Evolutionary conservation across 768 basidiomycete genomes (phyloP).

Genomic region (Pholiota microspora): DNA sequence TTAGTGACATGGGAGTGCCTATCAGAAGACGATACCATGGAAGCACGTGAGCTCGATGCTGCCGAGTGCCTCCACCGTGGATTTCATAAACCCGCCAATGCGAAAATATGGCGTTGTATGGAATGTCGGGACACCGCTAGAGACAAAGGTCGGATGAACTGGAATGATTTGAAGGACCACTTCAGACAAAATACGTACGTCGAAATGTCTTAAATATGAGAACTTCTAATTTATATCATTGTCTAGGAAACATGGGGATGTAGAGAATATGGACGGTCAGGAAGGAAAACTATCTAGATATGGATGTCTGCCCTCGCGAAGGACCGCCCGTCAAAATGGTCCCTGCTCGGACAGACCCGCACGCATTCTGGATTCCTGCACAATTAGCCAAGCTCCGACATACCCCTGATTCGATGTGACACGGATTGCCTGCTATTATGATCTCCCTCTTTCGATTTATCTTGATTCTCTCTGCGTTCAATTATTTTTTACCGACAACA

Average conservation of each 20-base stretch:
- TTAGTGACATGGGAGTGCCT: constrained; percentile 27
- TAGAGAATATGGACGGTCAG: constrained; percentile 1
- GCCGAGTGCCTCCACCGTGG: constrained; percentile 13
- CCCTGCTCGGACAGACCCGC: not conserved
- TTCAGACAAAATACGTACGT: constrained; percentile 10
- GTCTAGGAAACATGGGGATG: constrained; percentile 10
- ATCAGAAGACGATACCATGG: constrained; percentile 19
- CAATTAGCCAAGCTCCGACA: too few relatives aligned
- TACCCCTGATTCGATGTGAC: too few relatives aligned
- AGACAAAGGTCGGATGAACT: constrained; percentile 23
- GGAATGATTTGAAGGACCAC: constrained; percentile 17
- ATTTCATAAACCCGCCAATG: constrained; percentile 7
- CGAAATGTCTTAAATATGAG: not conserved
- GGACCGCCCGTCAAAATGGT: constrained; percentile 15
- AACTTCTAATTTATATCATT: not conserved
- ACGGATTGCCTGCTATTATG: too few relatives aligned
- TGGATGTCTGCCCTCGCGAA: constrained; percentile 12
- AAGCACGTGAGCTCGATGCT: constrained; percentile 20
- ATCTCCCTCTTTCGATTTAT: too few relatives aligned
- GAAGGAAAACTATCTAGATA: constrained; percentile 10
- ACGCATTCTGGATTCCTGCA: too few relatives aligned
- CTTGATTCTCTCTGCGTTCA: too few relatives aligned
- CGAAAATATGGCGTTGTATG: constrained; percentile 27
- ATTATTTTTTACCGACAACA: too few relatives aligned
- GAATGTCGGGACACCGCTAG: constrained; percentile 20